phyloP scores from a whole-genome alignment of 1,139 yeast genomes.

The Lodderomyces beijingensis region DNA sequence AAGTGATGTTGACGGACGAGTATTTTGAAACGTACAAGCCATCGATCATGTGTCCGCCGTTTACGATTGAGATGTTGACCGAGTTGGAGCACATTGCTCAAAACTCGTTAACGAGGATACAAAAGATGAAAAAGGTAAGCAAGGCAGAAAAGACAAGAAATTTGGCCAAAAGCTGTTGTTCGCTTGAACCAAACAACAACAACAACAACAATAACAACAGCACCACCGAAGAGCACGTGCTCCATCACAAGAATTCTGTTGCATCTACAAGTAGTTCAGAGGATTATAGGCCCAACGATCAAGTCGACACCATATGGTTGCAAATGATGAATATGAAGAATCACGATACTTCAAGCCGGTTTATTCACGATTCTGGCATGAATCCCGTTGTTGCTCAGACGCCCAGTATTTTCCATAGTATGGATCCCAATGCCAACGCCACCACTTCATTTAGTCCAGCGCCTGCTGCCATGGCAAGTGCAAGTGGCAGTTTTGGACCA shows the following conservation, averaged over 20 bases:
- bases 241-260: constrained; percentile 4
- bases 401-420: constrained; percentile 1
- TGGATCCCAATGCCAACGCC: constrained; percentile 6
- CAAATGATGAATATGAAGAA: constrained; percentile 25
- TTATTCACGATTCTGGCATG: constrained; percentile 1
- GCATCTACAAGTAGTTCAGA: constrained; percentile 10
- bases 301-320: constrained; percentile 27
- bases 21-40: constrained; percentile 16
- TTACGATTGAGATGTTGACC: constrained; percentile 16
- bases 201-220: constrained; percentile 1
- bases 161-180: too few species aligned
- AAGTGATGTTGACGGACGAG: constrained; percentile 19
- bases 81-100: constrained; percentile 20
- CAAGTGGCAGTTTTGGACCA: constrained; percentile 3
- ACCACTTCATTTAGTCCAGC: constrained; percentile 3
- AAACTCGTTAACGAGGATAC: constrained; percentile 13
- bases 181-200: background rate
- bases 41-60: constrained; percentile 9
- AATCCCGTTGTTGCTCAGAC: constrained; percentile 1
- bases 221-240: background rate
- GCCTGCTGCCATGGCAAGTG: constrained; percentile 1
- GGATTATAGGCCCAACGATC: constrained; percentile 17
- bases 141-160: background rate
- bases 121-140: constrained; percentile 3
- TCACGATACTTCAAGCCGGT: constrained; percentile 6